Conservation (phyloP, 2,329 filamentous ascomycete genomes). For the Colletotrichum nymphaeae region DNA sequence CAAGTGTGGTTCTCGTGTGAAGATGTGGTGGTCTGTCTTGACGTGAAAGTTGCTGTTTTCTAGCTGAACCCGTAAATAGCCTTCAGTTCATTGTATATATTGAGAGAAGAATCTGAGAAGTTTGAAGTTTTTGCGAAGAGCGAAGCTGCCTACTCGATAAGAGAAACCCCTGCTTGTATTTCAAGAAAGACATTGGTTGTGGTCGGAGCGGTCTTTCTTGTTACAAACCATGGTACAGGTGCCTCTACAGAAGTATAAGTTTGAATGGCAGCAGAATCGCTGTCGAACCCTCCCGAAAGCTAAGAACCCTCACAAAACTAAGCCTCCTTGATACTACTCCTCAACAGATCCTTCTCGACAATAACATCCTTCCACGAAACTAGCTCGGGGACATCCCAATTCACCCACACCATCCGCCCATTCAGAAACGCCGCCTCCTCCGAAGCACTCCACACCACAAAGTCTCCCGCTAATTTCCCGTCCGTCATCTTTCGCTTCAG, state of each 20-base stretch:
- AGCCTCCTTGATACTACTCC: constrained; percentile 25
- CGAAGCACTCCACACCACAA: constrained; percentile 44
- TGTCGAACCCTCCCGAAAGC: not conserved
- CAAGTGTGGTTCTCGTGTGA: not conserved
- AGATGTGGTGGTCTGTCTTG: not conserved
- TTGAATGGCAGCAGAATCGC: too few relatives aligned
- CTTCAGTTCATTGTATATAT: constrained; percentile 19
- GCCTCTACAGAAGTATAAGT: too few relatives aligned
- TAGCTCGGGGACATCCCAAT: constrained; percentile 49
- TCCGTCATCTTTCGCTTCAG: constrained; percentile 6
- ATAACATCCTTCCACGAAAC: constrained; percentile 1
- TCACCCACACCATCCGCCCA: constrained; percentile 45
- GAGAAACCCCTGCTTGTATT: too few relatives aligned
- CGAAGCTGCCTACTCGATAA: not conserved
- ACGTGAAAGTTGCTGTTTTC: not conserved
- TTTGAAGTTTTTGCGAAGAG: not conserved
- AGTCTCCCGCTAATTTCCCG: constrained; percentile 42
- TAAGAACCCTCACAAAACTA: not conserved
- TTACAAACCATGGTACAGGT: too few relatives aligned
- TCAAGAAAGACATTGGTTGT: not conserved
- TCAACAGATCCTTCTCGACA: constrained; percentile 36
- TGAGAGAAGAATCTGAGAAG: not conserved
- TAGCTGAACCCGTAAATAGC: not conserved
- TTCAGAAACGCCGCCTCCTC: constrained; percentile 47
- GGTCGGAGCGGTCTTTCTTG: too few relatives aligned